phyloP scores from a whole-genome alignment of 768 basidiomycete genomes.

The Cyathus striatus region DNA sequence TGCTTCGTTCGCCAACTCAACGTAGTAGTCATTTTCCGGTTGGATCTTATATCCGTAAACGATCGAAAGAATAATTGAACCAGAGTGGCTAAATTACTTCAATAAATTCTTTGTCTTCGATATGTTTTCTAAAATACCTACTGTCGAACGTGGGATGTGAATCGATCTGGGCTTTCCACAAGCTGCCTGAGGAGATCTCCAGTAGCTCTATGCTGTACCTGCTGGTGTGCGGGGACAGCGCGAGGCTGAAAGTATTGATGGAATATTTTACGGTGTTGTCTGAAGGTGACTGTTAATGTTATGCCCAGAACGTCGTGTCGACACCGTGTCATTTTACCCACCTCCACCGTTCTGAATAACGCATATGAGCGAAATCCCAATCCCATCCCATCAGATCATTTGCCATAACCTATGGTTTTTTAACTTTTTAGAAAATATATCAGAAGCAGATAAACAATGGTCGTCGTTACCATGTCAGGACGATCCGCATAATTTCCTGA shows the following conservation, averaged over 20 bases:
- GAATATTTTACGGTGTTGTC: conserved; percentile 25
- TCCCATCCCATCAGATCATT: conserved; percentile 22
- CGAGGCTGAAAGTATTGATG: conserved; percentile 31
- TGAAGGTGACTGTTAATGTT: no score
- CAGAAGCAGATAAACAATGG: neutral
- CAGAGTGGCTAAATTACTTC: conserved; percentile 22
- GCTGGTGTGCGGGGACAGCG: conserved; percentile 18
- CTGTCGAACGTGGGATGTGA: conserved; percentile 20
- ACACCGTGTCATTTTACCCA: no score
- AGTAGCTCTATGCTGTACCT: conserved; percentile 15
- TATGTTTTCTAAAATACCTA: conserved; percentile 10
- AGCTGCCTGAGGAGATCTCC: conserved; percentile 18
- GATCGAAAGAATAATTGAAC: conserved; percentile 29
- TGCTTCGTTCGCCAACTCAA: conserved; percentile 18
- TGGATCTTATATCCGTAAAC: conserved; percentile 34
- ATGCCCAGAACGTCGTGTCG: no score
- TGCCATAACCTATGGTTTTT: conserved; percentile 17
- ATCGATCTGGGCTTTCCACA: conserved; percentile 19
- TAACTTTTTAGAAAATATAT: neutral
- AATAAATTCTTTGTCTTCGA: no score
- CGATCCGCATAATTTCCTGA: conserved; percentile 42
- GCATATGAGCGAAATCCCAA: conserved; percentile 28
- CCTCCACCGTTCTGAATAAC: conserved; percentile 21
- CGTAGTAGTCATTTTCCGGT: conserved; percentile 28
- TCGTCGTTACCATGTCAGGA: conserved; percentile 27